Evolutionary conservation across 441 rosid species (phyloP).

Genomic region (Erodium trifolium): DNA sequence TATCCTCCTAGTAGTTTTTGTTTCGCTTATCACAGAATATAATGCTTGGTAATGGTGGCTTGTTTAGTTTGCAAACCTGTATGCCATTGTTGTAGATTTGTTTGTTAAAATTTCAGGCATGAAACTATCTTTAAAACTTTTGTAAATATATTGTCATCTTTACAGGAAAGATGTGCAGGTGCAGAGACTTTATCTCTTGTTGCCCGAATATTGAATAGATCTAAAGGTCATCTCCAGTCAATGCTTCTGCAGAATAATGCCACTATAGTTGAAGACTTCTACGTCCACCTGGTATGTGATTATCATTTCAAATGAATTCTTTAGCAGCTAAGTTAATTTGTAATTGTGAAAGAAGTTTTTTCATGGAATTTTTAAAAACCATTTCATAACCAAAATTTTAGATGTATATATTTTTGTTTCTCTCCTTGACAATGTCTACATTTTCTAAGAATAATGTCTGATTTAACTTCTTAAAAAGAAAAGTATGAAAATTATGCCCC

Average conservation of each 20-base stretch:
- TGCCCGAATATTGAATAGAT: constrained; percentile 72
- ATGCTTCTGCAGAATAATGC: constrained; percentile 77
- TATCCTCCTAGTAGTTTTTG: neutral
- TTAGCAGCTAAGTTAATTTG: neutral
- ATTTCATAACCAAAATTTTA: neutral
- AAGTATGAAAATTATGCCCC: constrained; percentile 1
- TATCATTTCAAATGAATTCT: constrained; percentile 5
- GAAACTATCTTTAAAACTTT: constrained; percentile 10
- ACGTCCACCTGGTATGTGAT: constrained; percentile 58
- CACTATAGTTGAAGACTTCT: constrained; percentile 83
- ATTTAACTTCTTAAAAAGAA: neutral
- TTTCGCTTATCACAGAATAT: neutral
- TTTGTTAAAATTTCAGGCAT: constrained; percentile 14
- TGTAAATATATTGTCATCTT: constrained; percentile 22
- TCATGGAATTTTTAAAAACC: neutral
- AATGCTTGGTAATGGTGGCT: neutral
- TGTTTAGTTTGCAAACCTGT: constrained; percentile 3
- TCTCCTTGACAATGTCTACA: neutral
- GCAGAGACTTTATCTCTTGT: constrained; percentile 80
- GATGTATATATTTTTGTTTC: neutral
- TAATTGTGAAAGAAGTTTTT: neutral
- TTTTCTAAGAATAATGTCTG: neutral
- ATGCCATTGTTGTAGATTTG: constrained; percentile 15
- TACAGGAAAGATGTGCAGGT: constrained; percentile 93
- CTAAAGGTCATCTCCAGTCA: constrained; percentile 86